Evolutionary conservation across 352 stramenopile genomes (phyloP).

Genomic region (Globisporangium heterothallicum): DNA sequence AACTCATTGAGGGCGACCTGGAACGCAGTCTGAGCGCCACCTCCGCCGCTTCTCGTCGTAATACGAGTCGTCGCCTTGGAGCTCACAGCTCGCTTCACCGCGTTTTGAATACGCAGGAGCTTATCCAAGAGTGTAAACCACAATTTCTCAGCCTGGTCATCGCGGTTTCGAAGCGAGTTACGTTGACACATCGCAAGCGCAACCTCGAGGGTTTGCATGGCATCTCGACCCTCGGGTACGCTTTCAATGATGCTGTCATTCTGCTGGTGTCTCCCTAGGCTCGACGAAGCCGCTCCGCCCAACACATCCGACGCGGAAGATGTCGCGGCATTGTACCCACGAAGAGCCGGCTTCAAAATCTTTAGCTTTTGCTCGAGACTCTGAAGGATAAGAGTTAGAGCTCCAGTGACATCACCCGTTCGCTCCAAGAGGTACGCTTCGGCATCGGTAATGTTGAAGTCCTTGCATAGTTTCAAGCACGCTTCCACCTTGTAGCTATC

Average conservation of each 20-base stretch:
- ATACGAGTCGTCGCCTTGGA: slow-evolving; percentile 59
- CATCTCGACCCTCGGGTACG: slow-evolving; percentile 63
- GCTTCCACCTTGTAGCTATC: slow-evolving; percentile 87
- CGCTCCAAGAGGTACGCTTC: slow-evolving; percentile 91
- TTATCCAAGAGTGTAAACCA: slow-evolving; percentile 95
- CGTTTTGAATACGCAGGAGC: slow-evolving; percentile 89
- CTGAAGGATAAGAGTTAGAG: slow-evolving; percentile 89
- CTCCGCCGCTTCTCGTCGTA: slow-evolving; percentile 51
- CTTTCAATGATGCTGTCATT: slow-evolving; percentile 83
- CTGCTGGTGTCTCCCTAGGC: slow-evolving; percentile 34
- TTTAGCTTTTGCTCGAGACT: slow-evolving; percentile 92
- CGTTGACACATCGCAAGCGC: slow-evolving; percentile 92
- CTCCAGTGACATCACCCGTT: slow-evolving; percentile 91
- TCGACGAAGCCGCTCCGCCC: slow-evolving; percentile 13
- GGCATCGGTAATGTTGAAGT: slow-evolving; percentile 80
- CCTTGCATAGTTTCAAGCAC: slow-evolving; percentile 79
- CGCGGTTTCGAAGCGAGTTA: slow-evolving; percentile 82
- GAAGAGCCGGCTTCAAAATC: slow-evolving; percentile 81
- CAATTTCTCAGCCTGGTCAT: slow-evolving; percentile 89
- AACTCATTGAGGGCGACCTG: slow-evolving; percentile 89
- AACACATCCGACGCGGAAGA: slow-evolving; percentile 36
- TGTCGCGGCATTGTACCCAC: slow-evolving; percentile 61
- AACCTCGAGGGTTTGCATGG: slow-evolving; percentile 89
- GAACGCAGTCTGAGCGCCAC: slow-evolving; percentile 79
- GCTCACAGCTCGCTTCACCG: slow-evolving; percentile 85